A percentile compares a stretch with the other conserved stretches of the same genome.
Conservation (phyloP, 169 alveolate genomes). For the Cryptosporidium baileyi region DNA sequence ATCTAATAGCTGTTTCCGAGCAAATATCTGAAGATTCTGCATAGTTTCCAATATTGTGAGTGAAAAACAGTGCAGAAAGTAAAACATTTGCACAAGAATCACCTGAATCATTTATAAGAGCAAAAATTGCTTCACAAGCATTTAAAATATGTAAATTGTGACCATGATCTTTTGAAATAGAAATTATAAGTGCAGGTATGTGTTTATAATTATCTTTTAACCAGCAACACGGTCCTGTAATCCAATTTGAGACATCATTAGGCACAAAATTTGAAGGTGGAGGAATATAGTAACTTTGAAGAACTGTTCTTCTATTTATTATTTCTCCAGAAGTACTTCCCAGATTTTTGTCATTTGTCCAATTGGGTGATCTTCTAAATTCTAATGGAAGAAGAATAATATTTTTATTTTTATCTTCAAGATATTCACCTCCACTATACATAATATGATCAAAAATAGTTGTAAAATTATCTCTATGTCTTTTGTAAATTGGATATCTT, state of each 20-base stretch:
- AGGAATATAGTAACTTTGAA: constrained; percentile 43
- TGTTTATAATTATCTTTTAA: constrained; percentile 21
- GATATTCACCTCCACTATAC: background rate
- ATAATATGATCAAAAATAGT: constrained; percentile 42
- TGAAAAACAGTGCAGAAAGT: constrained; percentile 27
- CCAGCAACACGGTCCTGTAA: constrained; percentile 67
- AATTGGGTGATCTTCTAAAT: constrained; percentile 45
- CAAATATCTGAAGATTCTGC: constrained; percentile 58
- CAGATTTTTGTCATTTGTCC: constrained; percentile 49
- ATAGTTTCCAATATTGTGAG: background rate
- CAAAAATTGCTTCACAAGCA: constrained; percentile 60
- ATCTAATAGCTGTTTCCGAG: constrained; percentile 63
- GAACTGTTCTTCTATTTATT: background rate
- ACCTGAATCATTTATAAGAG: constrained; percentile 54
- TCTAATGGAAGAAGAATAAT: constrained; percentile 12
- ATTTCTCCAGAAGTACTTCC: constrained; percentile 36
- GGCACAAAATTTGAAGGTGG: constrained; percentile 59
- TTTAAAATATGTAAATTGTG: constrained; percentile 29
- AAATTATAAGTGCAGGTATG: constrained; percentile 14
- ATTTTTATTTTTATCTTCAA: background rate
- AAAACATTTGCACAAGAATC: constrained; percentile 48
- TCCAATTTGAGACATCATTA: constrained; percentile 66
- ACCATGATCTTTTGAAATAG: constrained; percentile 35
- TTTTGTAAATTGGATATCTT: constrained; percentile 23
- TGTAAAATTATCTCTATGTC: constrained; percentile 37